Conservation (phyloP, 306 rosid species). For the Parietaria judaica region DNA sequence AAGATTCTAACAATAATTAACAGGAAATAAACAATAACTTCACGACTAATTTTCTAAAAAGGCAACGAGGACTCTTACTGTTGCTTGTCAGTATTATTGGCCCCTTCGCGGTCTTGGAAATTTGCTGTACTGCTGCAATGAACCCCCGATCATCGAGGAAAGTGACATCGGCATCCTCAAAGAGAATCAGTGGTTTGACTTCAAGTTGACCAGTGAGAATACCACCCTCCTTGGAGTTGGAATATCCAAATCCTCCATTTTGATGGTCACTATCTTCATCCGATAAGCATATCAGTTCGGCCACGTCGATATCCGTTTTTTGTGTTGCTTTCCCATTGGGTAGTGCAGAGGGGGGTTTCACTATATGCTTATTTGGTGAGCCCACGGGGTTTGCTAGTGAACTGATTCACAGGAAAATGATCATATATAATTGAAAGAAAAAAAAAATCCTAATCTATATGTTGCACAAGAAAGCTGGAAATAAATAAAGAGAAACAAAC, state of each 20-base stretch:
- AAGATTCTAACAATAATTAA: too few relatives aligned
- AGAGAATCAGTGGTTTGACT: slow-evolving; percentile 52
- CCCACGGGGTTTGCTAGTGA: slow-evolving; percentile 27
- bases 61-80: slow-evolving; percentile 47
- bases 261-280: slow-evolving; percentile 36
- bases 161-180: slow-evolving; percentile 82
- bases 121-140: slow-evolving; percentile 63
- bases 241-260: slow-evolving; percentile 23
- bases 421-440: not conserved
- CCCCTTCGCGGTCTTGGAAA: slow-evolving; percentile 67
- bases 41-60: too few relatives aligned
- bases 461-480: too few relatives aligned
- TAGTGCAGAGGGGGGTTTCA: slow-evolving; percentile 25
- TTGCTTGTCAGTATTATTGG: slow-evolving; percentile 92
- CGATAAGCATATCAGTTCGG: slow-evolving; percentile 36
- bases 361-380: slow-evolving; percentile 27
- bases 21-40: too few relatives aligned
- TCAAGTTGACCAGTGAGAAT: slow-evolving; percentile 19
- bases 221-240: slow-evolving; percentile 18
- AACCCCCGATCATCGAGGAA: slow-evolving; percentile 82
- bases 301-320: slow-evolving; percentile 27
- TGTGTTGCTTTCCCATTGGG: slow-evolving; percentile 26
- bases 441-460: not conserved
- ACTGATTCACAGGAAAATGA: slow-evolving; percentile 28
- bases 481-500: too few relatives aligned